These are phyloP conservation scores for Lentinula boryana DNA, from an alignment of 768 basidiomycete genomes.

Conservation along the genomic window DNA sequence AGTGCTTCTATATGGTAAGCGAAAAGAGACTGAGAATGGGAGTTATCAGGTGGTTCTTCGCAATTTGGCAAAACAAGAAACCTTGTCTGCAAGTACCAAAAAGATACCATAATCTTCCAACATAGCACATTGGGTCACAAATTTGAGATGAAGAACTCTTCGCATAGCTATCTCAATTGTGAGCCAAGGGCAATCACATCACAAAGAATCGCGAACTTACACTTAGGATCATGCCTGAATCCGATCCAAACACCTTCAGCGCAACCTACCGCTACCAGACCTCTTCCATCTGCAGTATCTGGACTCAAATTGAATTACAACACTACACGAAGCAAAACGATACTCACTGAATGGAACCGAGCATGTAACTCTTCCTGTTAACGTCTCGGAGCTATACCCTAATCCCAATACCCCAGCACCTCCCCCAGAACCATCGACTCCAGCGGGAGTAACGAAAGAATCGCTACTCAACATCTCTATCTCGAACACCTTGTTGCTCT, in stretches of 20 bases:
- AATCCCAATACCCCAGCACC: slow-evolving; percentile 26
- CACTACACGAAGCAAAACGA: slow-evolving; percentile 10
- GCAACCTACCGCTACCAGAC: slow-evolving; percentile 84
- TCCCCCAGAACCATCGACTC: slow-evolving; percentile 31
- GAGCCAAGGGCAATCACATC: background rate
- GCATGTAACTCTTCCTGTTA: slow-evolving; percentile 85
- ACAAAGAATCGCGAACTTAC: slow-evolving; percentile 26
- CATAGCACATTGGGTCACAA: slow-evolving; percentile 65
- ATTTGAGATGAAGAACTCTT: slow-evolving; percentile 66
- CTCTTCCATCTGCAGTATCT: slow-evolving; percentile 79
- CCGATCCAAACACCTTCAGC: slow-evolving; percentile 95
- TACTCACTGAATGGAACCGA: slow-evolving; percentile 86
- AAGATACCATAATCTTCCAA: slow-evolving; percentile 75
- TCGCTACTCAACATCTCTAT: slow-evolving; percentile 84
- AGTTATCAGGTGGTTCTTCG: background rate
- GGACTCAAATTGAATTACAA: slow-evolving; percentile 27
- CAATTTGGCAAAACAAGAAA: slow-evolving; percentile 13
- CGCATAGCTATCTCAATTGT: slow-evolving; percentile 45
- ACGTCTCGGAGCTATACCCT: slow-evolving; percentile 73
- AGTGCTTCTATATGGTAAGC: slow-evolving; percentile 96
- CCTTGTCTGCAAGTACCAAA: slow-evolving; percentile 91
- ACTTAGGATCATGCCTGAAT: slow-evolving; percentile 63
- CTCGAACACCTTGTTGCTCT: slow-evolving; percentile 93
- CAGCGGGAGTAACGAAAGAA: slow-evolving; percentile 76
- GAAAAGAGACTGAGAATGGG: slow-evolving; percentile 58